phyloP scores from a whole-genome alignment of 768 basidiomycete genomes.

The Boletus speciosus region DNA sequence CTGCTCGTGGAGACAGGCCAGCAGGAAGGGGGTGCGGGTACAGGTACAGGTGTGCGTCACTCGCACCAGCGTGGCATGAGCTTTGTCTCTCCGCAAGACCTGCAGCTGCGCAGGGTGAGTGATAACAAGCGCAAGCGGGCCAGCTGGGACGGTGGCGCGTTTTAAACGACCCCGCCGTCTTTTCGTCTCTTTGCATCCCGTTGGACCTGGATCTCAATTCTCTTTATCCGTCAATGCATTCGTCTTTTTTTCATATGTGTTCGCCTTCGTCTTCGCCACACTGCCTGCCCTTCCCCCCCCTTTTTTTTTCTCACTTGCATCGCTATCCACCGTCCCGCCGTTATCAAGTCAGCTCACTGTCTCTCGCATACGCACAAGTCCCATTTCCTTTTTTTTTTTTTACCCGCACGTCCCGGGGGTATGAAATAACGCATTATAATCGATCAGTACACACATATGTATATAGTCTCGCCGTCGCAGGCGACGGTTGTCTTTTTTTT shows the following conservation, averaged over 20 bases:
- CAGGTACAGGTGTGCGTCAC: constrained; percentile 13
- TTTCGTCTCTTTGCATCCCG: constrained; percentile 1
- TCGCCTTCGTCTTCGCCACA: constrained; percentile 9
- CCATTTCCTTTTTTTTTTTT: neutral
- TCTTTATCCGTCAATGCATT: constrained; percentile 12
- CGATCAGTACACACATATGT: constrained; percentile 17
- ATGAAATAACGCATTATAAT: constrained; percentile 30
- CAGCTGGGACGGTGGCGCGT: constrained; percentile 51
- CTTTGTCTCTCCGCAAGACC: constrained; percentile 51
- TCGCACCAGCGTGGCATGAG: constrained; percentile 48
- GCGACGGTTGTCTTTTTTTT: constrained; percentile 4
- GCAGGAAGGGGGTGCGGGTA: constrained; percentile 6
- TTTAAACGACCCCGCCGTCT: constrained; percentile 11
- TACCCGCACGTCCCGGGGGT: constrained; percentile 11
- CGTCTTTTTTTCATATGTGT: neutral
- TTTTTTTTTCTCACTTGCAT: constrained; percentile 16
- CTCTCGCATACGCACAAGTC: constrained; percentile 12
- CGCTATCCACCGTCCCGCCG: constrained; percentile 18
- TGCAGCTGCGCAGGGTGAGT: constrained; percentile 43
- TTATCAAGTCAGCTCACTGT: constrained; percentile 4
- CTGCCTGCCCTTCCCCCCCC: neutral
- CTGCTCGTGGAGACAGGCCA: constrained; percentile 20
- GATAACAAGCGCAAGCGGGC: constrained; percentile 58
- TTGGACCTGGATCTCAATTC: neutral
- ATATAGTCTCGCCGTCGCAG: constrained; percentile 30